phyloP scores from a whole-genome alignment of 2,329 filamentous ascomycete species.

The Fusarium sp. region DNA sequence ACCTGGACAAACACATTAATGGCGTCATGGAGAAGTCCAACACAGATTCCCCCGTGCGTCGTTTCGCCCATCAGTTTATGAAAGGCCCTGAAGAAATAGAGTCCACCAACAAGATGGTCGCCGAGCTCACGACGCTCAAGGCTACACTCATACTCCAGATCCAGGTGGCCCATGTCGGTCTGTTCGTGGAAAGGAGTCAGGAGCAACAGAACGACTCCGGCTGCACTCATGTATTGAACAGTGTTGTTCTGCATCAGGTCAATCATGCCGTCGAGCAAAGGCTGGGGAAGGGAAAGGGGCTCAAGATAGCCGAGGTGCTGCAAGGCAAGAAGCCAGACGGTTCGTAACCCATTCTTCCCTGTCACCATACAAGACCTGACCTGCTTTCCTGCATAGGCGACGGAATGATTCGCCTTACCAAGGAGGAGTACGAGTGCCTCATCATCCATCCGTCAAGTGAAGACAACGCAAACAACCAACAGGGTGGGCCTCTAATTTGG shows the following conservation, averaged over 20 bases:
- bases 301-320: not conserved
- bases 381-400: not conserved
- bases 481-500: not conserved
- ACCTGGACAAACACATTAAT: not conserved
- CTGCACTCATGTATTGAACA: not conserved
- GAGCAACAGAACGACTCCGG: not conserved
- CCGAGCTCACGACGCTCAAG: not conserved
- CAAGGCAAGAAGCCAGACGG: not conserved
- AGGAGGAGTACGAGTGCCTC: slow-evolving; percentile 10
- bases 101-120: not conserved
- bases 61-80: too few species aligned
- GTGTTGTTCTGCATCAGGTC: not conserved
- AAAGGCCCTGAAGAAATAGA: not conserved
- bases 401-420: slow-evolving; percentile 4
- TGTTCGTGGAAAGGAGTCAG: not conserved
- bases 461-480: not conserved
- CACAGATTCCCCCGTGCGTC: too few species aligned
- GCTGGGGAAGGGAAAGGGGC: not conserved
- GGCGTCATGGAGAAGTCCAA: too few species aligned
- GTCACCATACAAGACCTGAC: not conserved
- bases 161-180: not conserved
- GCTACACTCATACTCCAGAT: slow-evolving; percentile 2
- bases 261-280: slow-evolving; percentile 2
- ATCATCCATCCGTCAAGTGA: not conserved
- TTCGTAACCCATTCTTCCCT: not conserved